Conservation (phyloP, 2,329 filamentous ascomycete genomes). For the Huntiella savannae region DNA sequence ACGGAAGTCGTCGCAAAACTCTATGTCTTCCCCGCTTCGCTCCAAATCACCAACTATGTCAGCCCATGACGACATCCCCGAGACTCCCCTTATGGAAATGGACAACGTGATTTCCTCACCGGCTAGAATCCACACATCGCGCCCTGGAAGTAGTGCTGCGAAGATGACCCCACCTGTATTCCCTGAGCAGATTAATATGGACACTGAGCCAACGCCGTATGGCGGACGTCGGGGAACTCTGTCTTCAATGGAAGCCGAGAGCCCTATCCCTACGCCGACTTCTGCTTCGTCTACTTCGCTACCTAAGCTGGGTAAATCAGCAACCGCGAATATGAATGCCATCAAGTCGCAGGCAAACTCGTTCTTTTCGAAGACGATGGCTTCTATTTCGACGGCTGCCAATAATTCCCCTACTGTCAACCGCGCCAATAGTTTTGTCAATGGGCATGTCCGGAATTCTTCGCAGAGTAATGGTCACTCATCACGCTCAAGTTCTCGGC, state of each 20-base stretch:
- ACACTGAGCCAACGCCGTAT: constrained; percentile 9
- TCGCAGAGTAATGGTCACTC: not conserved
- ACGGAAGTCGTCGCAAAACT: not conserved
- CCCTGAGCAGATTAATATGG: constrained; percentile 7
- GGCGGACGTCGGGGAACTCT: constrained; percentile 10
- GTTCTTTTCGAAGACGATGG: constrained; percentile 9
- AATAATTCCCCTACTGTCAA: constrained; percentile 1
- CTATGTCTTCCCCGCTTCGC: not conserved
- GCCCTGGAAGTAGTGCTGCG: not conserved
- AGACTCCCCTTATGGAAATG: constrained; percentile 3
- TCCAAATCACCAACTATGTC: not conserved
- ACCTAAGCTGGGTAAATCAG: constrained; percentile 2
- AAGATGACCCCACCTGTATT: constrained; percentile 9
- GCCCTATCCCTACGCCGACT: not conserved
- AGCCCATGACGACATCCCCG: not conserved
- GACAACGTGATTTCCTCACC: constrained; percentile 3
- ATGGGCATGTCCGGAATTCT: constrained; percentile 2
- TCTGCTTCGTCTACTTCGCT: not conserved
- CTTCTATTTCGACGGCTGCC: not conserved
- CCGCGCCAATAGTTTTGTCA: constrained; percentile 11
- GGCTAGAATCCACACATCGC: not conserved
- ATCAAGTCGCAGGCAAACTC: constrained; percentile 10
- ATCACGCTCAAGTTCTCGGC: constrained; percentile 2
- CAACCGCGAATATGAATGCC: constrained; percentile 4
- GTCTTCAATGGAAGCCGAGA: constrained; percentile 10